phyloP scores from a whole-genome alignment of 2,329 filamentous ascomycete genomes.

The Scopulariopsis brevicaulis region DNA sequence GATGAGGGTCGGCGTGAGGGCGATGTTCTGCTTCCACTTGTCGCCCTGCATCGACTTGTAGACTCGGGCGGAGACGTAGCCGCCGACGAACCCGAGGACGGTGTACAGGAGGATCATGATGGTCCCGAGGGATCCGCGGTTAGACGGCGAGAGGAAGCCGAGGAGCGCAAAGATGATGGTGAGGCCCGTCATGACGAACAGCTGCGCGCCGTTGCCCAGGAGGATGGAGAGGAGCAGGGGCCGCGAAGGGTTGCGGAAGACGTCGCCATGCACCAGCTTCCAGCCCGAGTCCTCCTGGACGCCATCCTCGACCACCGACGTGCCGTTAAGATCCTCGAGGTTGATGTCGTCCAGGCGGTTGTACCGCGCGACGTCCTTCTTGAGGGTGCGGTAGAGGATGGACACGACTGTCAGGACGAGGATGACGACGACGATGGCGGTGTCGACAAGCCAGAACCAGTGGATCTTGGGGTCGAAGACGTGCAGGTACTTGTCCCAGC shows the following conservation, averaged over 20 bases:
- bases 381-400: slow-evolving; percentile 77
- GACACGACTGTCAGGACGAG: slow-evolving; percentile 84
- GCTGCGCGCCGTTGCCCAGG: slow-evolving; percentile 85
- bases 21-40: slow-evolving; percentile 88
- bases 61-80: slow-evolving; percentile 77
- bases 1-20: slow-evolving; percentile 73
- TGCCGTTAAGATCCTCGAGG: slow-evolving; percentile 77
- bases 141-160: slow-evolving; percentile 90
- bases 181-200: slow-evolving; percentile 94
- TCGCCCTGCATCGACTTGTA: slow-evolving; percentile 94
- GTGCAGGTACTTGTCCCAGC: slow-evolving; percentile 98
- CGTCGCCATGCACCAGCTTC: slow-evolving; percentile 96
- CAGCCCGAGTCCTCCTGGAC: slow-evolving; percentile 97
- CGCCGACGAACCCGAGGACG: slow-evolving; percentile 81
- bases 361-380: slow-evolving; percentile 93
- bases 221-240: slow-evolving; percentile 79
- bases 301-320: slow-evolving; percentile 73
- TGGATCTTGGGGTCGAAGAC: slow-evolving; percentile 97
- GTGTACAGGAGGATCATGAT: slow-evolving; percentile 92
- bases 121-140: slow-evolving; percentile 85
- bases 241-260: slow-evolving; percentile 79
- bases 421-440: slow-evolving; percentile 87
- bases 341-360: slow-evolving; percentile 88
- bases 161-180: slow-evolving; percentile 90
- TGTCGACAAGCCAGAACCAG: slow-evolving; percentile 97